Base-by-base conservation (phyloP, 2,329 filamentous ascomycete species). In the Paraphaeosphaeria minitans region DNA sequence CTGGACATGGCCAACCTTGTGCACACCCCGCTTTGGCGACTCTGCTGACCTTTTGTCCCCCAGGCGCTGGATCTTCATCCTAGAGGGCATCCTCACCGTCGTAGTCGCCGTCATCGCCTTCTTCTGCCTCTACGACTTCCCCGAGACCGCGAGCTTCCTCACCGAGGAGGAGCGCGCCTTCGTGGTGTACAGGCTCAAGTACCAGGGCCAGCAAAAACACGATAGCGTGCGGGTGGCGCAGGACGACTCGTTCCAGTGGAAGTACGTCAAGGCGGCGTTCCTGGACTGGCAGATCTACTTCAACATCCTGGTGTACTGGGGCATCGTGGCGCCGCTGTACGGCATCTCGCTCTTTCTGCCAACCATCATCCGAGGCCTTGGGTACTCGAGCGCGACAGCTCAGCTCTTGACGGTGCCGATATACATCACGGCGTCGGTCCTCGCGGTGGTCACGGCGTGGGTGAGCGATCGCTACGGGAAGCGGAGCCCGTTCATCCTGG, bases 211-310 rank as follows among this genome's bases (percentile, higher is more conserved):
- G 70, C 80, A 75, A 77, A 81, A 82, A 0, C 83, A 85, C 6
- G 81, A 83, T 1, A 88, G 91, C 59, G 85, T 84, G 57, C 88
- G 91, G 64, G 88, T 89, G 0, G 90, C 86, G 0, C 84, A 87
- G 8, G 80, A 88, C 51, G 90, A 93, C 65, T 73, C 78, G 0
- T 93, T 93, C 67, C 83, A 80, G 16, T 93, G 90, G 90, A 76
- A 69, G 1, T 71, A 70, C 58, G 77, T 80, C 35, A 76, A 84
- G 45, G 70, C 71, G 35, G 79, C 79, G 1, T 79, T 83, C 49
- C 64, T 73, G 16, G 80, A 83, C 57, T 82, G 79, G 80, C 80
- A 83, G 62, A 77, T 82, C 35, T 82, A 74, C 72, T 61, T 72
- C 1, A 83, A 82, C 53, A 78, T 88, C 4, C 79, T 89, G 51